Evolutionary conservation across 345 rosid species (phyloP), one percentile per base, ranked within the genome.

Genomic region (Erysimum cheiranthoides): DNA sequence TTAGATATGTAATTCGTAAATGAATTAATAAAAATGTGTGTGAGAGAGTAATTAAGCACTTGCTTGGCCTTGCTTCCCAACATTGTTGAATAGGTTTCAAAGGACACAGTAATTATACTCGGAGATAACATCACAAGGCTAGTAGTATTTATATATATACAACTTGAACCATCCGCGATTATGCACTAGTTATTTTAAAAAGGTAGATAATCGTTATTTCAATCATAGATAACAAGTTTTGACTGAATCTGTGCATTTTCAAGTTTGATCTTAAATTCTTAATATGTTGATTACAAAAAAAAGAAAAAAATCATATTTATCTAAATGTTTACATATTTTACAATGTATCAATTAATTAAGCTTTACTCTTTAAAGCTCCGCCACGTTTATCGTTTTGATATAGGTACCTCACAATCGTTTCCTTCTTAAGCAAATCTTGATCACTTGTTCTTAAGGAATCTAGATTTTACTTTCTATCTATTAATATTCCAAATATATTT

Each of bases 31-130:
- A 31, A 31, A 8, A 2, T 11, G 32, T 30, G 52, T 13, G 36
- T 28, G 60, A 34, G 32, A 21, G 27, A 21, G 35, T 59, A 46
- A 60, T 51, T 16, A 72, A 17, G 10, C 40, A 51, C 43, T 73
- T 61, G 32, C 69, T 68, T 21, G 25, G 25, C 25, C 25, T 21
- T 72, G 42, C 18, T 62, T 72, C 51, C 61, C 1, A 61, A 51
- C 76, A 72, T 72, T 16, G 12, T 17, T 47, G 1, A 46, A 7
- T 1, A 46, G 4, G 10, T 7, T 16, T 16, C 11, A 47, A 6
- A 14, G 17, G 8, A 16, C 25, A 47, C 27, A 47, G 25, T 2
- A 38, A 38, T 17, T 47, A 8, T 47, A 17, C 27, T 47, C 11
- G 11, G 25, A 25, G 6, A 40, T 6, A 40, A 12, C 17, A 18